Conservation (phyloP, 2,329 filamentous ascomycete genomes). For the Cladobotryum protrusum region DNA sequence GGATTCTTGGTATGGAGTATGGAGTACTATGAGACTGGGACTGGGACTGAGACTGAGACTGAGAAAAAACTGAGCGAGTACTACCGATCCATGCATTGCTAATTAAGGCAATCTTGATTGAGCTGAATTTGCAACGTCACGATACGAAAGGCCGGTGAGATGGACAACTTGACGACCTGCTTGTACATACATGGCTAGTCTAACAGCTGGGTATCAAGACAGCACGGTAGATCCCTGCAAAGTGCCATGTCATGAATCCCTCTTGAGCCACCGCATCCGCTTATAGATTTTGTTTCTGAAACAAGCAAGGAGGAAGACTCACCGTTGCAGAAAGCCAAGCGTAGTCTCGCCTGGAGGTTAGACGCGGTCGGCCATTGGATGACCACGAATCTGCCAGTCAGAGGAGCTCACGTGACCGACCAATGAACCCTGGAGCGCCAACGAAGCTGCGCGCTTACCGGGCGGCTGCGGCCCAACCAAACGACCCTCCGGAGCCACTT, state of each 20-base stretch:
- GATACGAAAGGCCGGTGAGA: too few relatives aligned
- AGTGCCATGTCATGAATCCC: neutral
- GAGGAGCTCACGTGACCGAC: constrained; percentile 5
- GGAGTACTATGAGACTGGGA: neutral
- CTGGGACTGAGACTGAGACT: neutral
- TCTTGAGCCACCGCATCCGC: neutral
- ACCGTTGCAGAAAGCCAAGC: neutral
- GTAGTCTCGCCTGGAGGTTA: neutral
- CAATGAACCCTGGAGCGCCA: constrained; percentile 1
- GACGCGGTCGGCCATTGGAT: constrained; percentile 7
- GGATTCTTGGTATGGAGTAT: neutral
- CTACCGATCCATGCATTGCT: too few relatives aligned
- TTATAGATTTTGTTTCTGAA: constrained; percentile 1
- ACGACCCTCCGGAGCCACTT: neutral
- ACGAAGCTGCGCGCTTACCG: constrained; percentile 5
- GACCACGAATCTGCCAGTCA: neutral
- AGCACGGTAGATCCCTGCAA: too few relatives aligned
- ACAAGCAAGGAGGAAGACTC: neutral
- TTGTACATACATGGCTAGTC: too few relatives aligned
- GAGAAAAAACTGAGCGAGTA: too few relatives aligned
- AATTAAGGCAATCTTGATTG: too few relatives aligned
- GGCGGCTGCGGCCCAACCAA: neutral
- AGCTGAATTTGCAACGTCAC: too few relatives aligned
- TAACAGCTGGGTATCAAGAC: neutral
- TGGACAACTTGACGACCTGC: too few relatives aligned